Base-by-base conservation (phyloP, 441 rosid genomes). In the Erodium texanum region DNA sequence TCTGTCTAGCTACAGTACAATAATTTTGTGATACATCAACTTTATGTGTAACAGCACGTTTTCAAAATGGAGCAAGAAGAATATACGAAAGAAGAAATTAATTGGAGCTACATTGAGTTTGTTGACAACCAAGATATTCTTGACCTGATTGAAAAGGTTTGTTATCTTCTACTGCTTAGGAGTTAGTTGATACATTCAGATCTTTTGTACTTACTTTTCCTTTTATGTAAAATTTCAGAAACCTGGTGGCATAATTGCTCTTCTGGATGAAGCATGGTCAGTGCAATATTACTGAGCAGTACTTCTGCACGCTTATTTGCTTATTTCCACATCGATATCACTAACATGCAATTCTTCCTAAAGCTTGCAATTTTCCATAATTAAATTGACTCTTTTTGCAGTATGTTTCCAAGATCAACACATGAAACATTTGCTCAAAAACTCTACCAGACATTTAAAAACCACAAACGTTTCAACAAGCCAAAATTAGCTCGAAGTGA, bases 261-360 rank as follows among this genome's bases (percentile, higher is more conserved):
- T 95, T 75, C 87, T 95, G 68, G 98, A 95, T 83, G 98, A 95
- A 84, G 99, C 99, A 75, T 95, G 99, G 99, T 95, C 78, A 85
- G 97, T 82, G 64, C 41, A 41, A 12, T 24, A 9, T 12, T 24
- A 15, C 54, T 48, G 19, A 38, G 52, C 77, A 69, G 67, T 63
- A 6, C 34, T 70, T 24, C 24, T 71, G 11, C 62, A 45, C 61
- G 50, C 22, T 66, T 71, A 59, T 56, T 50, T 32, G 66, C 69
- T 34, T 62, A 45, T 67, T 63, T 63, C 99, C 15, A 8, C 32
- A 45, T 45, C 36, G 56, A 45, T 24, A 48, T 16, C 54, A 61
- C 66, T 32, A 48, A 66, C 62, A 22, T 54, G 66, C 50, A 68
- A 61, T 66, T 59, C 66, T 56, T 70, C 56, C 54, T 56, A 64